Percentiles rank a stretch among this genome's conserved stretches.
phyloP scores from a whole-genome alignment of 352 stramenopile species.

The Phytophthora pistaciae region DNA sequence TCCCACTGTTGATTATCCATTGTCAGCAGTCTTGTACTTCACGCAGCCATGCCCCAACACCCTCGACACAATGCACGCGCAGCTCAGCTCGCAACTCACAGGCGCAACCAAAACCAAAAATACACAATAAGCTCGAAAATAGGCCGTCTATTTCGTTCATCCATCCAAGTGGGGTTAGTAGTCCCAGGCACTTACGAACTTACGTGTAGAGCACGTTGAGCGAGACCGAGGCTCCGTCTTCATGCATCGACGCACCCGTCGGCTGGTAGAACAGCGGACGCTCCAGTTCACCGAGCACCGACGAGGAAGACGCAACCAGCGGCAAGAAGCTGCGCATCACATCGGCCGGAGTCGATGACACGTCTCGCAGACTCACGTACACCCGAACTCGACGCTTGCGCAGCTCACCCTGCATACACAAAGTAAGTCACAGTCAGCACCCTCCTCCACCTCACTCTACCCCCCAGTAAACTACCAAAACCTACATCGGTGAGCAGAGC shows the following conservation, averaged over 20 bases:
- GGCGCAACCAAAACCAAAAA: constrained; percentile 17
- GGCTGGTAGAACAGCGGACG: constrained; percentile 46
- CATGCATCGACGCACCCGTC: constrained; percentile 1
- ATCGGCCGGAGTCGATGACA: constrained; percentile 45
- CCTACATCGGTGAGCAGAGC: constrained; percentile 69
- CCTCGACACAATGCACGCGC: background rate
- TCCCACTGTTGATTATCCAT: constrained; percentile 30
- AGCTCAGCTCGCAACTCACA: background rate
- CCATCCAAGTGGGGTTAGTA: background rate
- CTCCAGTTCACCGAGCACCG: constrained; percentile 44
- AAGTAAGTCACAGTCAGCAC: too few species aligned
- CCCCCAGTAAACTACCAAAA: background rate
- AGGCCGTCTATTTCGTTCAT: constrained; percentile 39
- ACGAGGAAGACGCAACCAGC: constrained; percentile 33
- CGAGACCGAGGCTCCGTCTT: background rate
- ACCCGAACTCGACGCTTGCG: constrained; percentile 58
- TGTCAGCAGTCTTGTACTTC: constrained; percentile 3
- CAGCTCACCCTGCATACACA: constrained; percentile 46
- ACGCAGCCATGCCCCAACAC: constrained; percentile 23
- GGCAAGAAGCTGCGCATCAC: constrained; percentile 60
- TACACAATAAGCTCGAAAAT: constrained; percentile 30
- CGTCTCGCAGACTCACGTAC: constrained; percentile 65
- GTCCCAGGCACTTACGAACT: constrained; percentile 10
- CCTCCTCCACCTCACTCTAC: background rate
- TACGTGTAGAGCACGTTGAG: constrained; percentile 74